phyloP scores from a whole-genome alignment of 192 early-diverging fungal species.

The Linnemannia hyalina region DNA sequence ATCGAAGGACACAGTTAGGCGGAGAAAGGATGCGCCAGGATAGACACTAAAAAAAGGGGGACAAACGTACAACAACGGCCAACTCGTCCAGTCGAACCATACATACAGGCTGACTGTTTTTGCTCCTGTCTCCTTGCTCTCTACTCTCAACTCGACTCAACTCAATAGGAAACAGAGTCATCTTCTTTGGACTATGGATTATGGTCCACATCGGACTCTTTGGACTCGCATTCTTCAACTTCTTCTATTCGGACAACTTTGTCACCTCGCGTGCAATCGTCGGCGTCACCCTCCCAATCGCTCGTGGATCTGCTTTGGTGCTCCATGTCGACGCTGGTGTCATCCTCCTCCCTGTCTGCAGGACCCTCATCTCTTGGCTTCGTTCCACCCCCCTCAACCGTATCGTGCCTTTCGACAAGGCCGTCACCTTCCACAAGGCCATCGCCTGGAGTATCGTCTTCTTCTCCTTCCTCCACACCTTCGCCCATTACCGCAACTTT shows the following conservation, averaged over 20 bases:
- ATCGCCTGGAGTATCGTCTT: slow-evolving; percentile 77
- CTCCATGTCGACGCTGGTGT: slow-evolving; percentile 81
- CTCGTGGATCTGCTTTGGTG: slow-evolving; percentile 72
- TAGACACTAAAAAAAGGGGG: neutral
- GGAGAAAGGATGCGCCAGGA: neutral
- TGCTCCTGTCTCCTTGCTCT: neutral
- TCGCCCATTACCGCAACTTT: slow-evolving; percentile 73
- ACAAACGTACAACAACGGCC: neutral
- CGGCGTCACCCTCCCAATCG: slow-evolving; percentile 68
- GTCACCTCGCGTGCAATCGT: slow-evolving; percentile 59
- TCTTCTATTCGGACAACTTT: slow-evolving; percentile 68
- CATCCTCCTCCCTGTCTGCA: slow-evolving; percentile 87
- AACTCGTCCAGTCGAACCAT: neutral
- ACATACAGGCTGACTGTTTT: neutral
- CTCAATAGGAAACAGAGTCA: slow-evolving; percentile 45
- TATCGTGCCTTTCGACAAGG: slow-evolving; percentile 78
- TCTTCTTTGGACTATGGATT: slow-evolving; percentile 66
- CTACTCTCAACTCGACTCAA: neutral
- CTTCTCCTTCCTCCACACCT: slow-evolving; percentile 72
- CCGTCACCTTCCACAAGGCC: slow-evolving; percentile 82
- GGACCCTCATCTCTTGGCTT: slow-evolving; percentile 72
- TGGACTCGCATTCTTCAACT: slow-evolving; percentile 72
- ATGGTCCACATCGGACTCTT: slow-evolving; percentile 71
- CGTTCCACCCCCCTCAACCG: slow-evolving; percentile 69
- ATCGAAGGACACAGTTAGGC: neutral